Evolutionary conservation across 257 asterid genomes (phyloP).

Genomic region (Pogostemon cablin): DNA sequence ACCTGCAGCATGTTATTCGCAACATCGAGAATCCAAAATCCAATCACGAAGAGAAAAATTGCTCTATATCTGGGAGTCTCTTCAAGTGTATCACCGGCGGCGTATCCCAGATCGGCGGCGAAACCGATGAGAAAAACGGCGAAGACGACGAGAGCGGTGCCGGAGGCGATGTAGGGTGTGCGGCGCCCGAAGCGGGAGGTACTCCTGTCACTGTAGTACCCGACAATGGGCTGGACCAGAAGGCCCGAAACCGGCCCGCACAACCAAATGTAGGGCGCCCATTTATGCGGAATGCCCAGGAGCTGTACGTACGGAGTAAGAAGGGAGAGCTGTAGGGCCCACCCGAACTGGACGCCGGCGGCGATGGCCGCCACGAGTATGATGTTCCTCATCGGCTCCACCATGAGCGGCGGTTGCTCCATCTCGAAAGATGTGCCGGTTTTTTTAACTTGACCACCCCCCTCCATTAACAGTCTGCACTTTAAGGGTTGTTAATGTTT

Average conservation of each 20-base stretch:
- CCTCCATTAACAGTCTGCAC: neutral
- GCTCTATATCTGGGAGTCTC: slow-evolving; percentile 55
- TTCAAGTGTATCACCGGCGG: slow-evolving; percentile 58
- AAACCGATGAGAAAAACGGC: slow-evolving; percentile 71
- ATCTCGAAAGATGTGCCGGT: neutral
- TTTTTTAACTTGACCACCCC: neutral
- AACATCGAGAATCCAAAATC: slow-evolving; percentile 78
- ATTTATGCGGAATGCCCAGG: slow-evolving; percentile 65
- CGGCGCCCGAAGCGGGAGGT: slow-evolving; percentile 68
- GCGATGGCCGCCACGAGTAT: slow-evolving; percentile 73
- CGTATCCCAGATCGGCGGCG: slow-evolving; percentile 69
- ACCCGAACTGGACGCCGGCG: slow-evolving; percentile 84
- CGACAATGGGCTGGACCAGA: slow-evolving; percentile 82
- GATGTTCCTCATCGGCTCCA: slow-evolving; percentile 43
- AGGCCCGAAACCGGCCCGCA: slow-evolving; percentile 85
- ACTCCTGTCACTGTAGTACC: slow-evolving; percentile 75
- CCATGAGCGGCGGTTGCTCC: neutral
- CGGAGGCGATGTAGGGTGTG: slow-evolving; percentile 74
- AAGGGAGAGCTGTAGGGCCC: slow-evolving; percentile 86
- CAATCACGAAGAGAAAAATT: slow-evolving; percentile 63
- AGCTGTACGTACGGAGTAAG: slow-evolving; percentile 80
- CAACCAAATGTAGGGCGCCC: slow-evolving; percentile 74
- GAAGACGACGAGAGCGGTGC: slow-evolving; percentile 51
- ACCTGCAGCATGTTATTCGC: slow-evolving; percentile 92
- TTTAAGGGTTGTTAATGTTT: neutral